Percentiles rank a stretch among this genome's conserved stretches.
These are phyloP conservation scores for Aspergillus vadensis DNA, from an alignment of 2,329 filamentous ascomycete genomes.

Conservation along the genomic window DNA sequence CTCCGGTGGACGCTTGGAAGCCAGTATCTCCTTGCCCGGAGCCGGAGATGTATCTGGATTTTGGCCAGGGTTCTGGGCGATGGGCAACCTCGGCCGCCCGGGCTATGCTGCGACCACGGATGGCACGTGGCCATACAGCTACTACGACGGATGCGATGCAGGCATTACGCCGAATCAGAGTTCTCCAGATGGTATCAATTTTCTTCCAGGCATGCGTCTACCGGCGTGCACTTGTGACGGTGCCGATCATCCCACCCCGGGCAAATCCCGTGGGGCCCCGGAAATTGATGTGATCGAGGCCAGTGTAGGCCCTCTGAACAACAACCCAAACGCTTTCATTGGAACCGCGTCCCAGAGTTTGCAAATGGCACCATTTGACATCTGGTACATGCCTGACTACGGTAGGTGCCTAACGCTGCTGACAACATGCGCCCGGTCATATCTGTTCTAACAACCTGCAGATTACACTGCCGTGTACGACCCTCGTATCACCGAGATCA, in stretches of 20 bases:
- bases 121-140: conserved; percentile 74
- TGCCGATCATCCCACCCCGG: conserved; percentile 66
- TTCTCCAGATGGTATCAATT: conserved; percentile 65
- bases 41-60: conserved; percentile 67
- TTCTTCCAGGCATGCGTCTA: conserved; percentile 68
- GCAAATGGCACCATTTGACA: conserved; percentile 70
- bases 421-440: neutral
- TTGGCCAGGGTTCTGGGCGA: conserved; percentile 76
- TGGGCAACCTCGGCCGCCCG: conserved; percentile 71
- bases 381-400: conserved; percentile 68
- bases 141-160: conserved; percentile 67
- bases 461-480: conserved; percentile 69
- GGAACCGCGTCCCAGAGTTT: conserved; percentile 67
- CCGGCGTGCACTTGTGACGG: conserved; percentile 67
- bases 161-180: conserved; percentile 75
- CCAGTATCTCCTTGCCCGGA: conserved; percentile 69
- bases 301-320: conserved; percentile 57
- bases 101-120: conserved; percentile 71
- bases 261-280: conserved; percentile 66
- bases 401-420: conserved; percentile 32
- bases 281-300: conserved; percentile 74
- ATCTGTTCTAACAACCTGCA: neutral
- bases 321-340: conserved; percentile 51
- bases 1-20: conserved; percentile 69
- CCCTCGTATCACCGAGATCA: conserved; percentile 57